Evolutionary conservation across 2,329 filamentous ascomycete species (phyloP), one percentile per base, ranked within the genome.

Genomic region (Colletotrichum limetticola): DNA sequence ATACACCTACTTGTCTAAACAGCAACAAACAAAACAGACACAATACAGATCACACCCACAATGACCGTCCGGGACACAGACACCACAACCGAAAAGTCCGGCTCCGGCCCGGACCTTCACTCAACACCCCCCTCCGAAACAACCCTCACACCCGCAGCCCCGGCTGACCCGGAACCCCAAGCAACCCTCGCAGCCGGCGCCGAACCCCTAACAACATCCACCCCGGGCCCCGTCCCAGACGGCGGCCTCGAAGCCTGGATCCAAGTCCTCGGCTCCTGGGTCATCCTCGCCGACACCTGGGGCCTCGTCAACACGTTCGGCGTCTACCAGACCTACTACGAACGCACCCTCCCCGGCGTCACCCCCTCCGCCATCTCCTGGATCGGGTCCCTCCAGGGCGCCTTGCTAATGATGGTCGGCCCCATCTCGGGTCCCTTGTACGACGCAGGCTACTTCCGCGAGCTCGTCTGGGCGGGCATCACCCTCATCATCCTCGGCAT

Each of bases 301-400:
- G 81, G 82, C n/a, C 74, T 83, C 19, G 79, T 86, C 67, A 86
- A 84, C 76, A 82, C 79, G n/a, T 87, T 84, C 65, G 85, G 85
- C 46, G 83, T 85, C 2, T 87, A 83, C 77, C 84, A 87, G 74
- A 83, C 82, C 5, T 86, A 84, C 77, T 86, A 86, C 74, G 80
- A 84, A 75, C 77, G 78, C 1, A 77, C 77, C 1, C 78, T 84
- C 12, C 80, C 85, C 19, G 71, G 68, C 9, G 57, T 72, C 16
- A 80, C 81, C 1, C 76, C 84, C 1, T 84, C 83, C 1, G 77
- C 79, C 52, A 86, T 87, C 55, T 85, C 84, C 5, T 86, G 85
- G 84, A 85, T 87, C 68, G 84, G 82, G 35, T 83, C 84, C 19
- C 75, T 86, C 11, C 85, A 86, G 72, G 78, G 78, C 7, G 83